phyloP scores from a whole-genome alignment of 352 stramenopile genomes.

The Thraustochytrium aureum region DNA sequence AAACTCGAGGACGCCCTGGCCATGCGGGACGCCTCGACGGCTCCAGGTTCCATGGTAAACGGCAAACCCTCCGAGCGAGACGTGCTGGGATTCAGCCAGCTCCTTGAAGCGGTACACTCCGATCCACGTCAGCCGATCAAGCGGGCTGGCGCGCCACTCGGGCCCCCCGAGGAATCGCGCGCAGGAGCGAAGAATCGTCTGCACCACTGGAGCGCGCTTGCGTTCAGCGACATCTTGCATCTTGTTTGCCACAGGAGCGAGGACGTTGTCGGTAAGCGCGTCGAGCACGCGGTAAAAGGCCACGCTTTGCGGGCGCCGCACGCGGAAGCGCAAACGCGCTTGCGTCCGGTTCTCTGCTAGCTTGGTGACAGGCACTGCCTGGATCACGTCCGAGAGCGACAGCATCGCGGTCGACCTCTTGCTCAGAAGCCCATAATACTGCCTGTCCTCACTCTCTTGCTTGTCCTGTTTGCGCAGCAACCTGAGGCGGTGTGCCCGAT shows the following conservation, averaged over 20 bases:
- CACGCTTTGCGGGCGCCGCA: conserved; percentile 27
- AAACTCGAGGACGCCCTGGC: conserved; percentile 21
- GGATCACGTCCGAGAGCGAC: neutral
- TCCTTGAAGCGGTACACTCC: conserved; percentile 31
- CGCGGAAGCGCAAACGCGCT: too few relatives aligned
- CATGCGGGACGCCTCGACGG: conserved; percentile 16
- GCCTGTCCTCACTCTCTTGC: neutral
- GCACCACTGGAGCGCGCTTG: neutral
- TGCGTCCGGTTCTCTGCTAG: too few relatives aligned
- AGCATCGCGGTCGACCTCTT: neutral
- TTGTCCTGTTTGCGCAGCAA: neutral
- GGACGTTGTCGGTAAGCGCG: conserved; percentile 2
- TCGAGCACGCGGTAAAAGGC: conserved; percentile 33
- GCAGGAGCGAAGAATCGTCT: neutral
- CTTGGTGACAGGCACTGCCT: neutral
- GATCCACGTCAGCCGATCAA: conserved; percentile 31
- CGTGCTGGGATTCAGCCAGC: conserved; percentile 21
- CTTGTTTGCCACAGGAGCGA: conserved; percentile 10
- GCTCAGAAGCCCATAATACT: neutral
- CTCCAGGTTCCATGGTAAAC: conserved; percentile 44
- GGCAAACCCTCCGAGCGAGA: neutral
- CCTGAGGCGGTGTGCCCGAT: neutral
- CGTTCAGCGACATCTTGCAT: neutral
- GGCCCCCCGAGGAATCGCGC: conserved; percentile 13
- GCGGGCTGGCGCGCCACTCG: conserved; percentile 28